Percentiles rank a stretch among this genome's conserved stretches.
These are phyloP conservation scores for Penicillium salamii DNA, from an alignment of 495 filamentous ascomycete genomes.

Conservation along the genomic window DNA sequence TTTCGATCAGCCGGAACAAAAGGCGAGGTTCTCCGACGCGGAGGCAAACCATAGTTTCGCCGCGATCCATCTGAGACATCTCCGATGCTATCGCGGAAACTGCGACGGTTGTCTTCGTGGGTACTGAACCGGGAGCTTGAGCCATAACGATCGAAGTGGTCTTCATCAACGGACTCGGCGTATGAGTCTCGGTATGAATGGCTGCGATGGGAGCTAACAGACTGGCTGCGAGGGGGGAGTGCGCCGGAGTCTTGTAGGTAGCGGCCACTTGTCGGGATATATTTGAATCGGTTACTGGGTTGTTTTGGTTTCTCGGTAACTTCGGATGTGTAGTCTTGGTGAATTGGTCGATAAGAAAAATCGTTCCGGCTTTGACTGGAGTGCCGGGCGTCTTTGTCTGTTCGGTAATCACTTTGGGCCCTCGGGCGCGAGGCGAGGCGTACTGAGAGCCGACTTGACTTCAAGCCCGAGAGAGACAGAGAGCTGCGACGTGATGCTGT, in stretches of 20 bases:
- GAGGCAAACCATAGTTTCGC: constrained; percentile 9
- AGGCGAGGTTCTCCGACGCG: constrained; percentile 15
- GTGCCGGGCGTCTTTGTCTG: constrained; percentile 7
- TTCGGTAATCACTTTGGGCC: constrained; percentile 3
- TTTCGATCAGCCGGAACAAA: constrained; percentile 24
- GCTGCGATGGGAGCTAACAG: constrained; percentile 12
- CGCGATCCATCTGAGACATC: constrained; percentile 4
- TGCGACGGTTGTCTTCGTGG: constrained; percentile 14
- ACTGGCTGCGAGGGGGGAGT: constrained; percentile 15
- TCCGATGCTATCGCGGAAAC: constrained; percentile 7
- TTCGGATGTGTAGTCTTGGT: constrained; percentile 32
- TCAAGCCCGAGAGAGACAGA: constrained; percentile 23
- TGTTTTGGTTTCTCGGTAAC: constrained; percentile 22
- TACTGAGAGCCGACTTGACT: constrained; percentile 32
- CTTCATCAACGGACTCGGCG: constrained; percentile 2
- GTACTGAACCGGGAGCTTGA: not conserved
- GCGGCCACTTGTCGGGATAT: constrained; percentile 31
- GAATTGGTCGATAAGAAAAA: constrained; percentile 37
- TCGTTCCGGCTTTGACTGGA: constrained; percentile 18
- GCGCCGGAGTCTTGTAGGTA: constrained; percentile 18
- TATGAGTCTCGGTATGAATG: constrained; percentile 10
- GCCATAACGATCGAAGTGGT: constrained; percentile 4
- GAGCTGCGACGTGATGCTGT: constrained; percentile 21
- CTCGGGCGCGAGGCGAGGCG: constrained; percentile 30
- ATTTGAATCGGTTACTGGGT: constrained; percentile 26